Evolutionary conservation across 140 eudicot species (phyloP), one percentile per base, ranked within the genome.

Genomic region (Anethum foeniculum): DNA sequence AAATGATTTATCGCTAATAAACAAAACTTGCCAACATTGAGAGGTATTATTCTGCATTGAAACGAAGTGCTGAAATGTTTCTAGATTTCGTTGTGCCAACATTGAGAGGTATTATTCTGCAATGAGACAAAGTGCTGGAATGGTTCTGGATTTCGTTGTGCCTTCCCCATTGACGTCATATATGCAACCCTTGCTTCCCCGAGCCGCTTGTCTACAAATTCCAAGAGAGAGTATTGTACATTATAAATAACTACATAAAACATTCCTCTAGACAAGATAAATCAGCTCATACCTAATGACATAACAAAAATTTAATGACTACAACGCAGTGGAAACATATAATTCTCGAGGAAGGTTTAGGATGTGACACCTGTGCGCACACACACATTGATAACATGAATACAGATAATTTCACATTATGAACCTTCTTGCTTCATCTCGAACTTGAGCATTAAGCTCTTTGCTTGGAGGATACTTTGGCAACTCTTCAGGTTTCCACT

Each of bases 381-480:
- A 13, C 5, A 47, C 52, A 12, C 52, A 47, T 47, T 16, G 51
- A 47, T 47, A 75, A 13, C 27, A 14, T 75, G 38, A 75, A 75
- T 28, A 48, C 21, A 15, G n/a, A 28, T 48, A 25, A 48, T 28
- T 75, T 75, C 78, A 56, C 43, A 80, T 60, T 52, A 68, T 44
- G 19, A 60, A 94, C 99, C 97, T 95, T 72, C 96, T 83, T 80
- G 97, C 90, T 88, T 92, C 97, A 83, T 94, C 93, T 75, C 97
- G 90, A 75, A 89, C 38, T 34, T 34, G 92, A 23, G 95, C 97
- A 89, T 94, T 93, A 56, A 90, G 85, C 89, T 95, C 99, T 69
- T 95, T 90, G 86, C 99, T 95, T 21, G 99, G 97, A 82, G 97
- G 97, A 85, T 91, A 95, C 84, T 87, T 89, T 28, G 99, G 97